phyloP scores from a whole-genome alignment of 176 grass and related monocot species.

The Oryza australiensis region DNA sequence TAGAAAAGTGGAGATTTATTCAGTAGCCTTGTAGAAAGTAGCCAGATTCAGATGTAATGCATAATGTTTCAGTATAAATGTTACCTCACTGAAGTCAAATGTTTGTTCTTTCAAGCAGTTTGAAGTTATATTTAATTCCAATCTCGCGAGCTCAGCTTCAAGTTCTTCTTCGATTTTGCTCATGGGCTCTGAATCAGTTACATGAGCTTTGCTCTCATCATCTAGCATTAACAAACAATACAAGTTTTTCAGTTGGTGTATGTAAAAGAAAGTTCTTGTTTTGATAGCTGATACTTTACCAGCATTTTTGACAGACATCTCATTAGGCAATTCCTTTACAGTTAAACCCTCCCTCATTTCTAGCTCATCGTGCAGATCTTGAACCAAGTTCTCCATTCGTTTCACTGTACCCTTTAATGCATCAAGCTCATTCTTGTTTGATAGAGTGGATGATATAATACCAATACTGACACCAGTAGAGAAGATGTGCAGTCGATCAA shows the following conservation, averaged over 20 bases:
- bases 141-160: constrained; percentile 80
- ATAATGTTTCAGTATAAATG: constrained; percentile 10
- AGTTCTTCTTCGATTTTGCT: constrained; percentile 96
- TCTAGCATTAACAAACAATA: constrained; percentile 37
- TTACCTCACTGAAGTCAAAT: constrained; percentile 60
- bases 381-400: constrained; percentile 78
- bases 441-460: constrained; percentile 62
- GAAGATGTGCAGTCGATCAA: constrained; percentile 53
- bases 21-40: constrained; percentile 12
- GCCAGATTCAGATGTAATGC: constrained; percentile 13
- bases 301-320: constrained; percentile 32
- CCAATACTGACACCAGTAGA: constrained; percentile 70
- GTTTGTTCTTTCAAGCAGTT: constrained; percentile 45
- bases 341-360: constrained; percentile 88
- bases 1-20: constrained; percentile 37
- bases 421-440: constrained; percentile 75
- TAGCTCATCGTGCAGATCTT: constrained; percentile 95
- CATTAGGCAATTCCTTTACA: constrained; percentile 71
- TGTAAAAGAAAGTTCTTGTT: neutral
- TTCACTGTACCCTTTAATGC: constrained; percentile 63
- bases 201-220: constrained; percentile 20
- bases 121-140: constrained; percentile 77
- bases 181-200: constrained; percentile 52
- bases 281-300: constrained; percentile 32
- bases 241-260: constrained; percentile 11